Percentiles rank a stretch among this genome's conserved stretches.
These are phyloP conservation scores for Raphanus hybrid DNA, from an alignment of 441 rosid genomes.

Conservation along the genomic window DNA sequence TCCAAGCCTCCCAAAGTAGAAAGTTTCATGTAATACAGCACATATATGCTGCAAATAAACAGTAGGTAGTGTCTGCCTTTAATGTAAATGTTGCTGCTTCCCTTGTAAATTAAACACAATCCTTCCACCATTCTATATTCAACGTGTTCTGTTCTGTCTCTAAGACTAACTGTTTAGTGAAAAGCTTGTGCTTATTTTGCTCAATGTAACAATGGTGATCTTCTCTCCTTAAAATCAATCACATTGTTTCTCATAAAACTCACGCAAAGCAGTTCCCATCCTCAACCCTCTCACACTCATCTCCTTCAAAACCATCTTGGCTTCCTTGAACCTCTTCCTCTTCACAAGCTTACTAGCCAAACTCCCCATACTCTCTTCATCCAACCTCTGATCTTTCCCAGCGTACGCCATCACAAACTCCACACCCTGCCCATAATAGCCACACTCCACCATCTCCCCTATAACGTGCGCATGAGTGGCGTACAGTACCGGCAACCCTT, in stretches of 20 bases:
- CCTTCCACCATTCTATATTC: conserved; percentile 20
- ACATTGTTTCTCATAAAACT: conserved; percentile 34
- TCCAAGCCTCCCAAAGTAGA: conserved; percentile 2
- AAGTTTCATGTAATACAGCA: neutral
- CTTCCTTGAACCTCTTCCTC: conserved; percentile 47
- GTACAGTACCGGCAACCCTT: conserved; percentile 51
- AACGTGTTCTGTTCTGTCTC: neutral
- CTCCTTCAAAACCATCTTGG: conserved; percentile 56
- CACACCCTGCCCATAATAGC: conserved; percentile 52
- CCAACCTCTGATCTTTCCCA: conserved; percentile 55
- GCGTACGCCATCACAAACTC: conserved; percentile 60
- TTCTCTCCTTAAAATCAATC: conserved; percentile 2
- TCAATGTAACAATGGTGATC: conserved; percentile 1
- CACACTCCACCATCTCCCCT: conserved; percentile 46
- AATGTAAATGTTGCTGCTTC: conserved; percentile 25
- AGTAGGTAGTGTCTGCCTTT: neutral
- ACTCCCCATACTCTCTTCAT: conserved; percentile 55
- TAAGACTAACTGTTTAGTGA: neutral
- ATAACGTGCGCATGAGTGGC: conserved; percentile 64
- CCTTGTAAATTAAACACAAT: conserved; percentile 33
- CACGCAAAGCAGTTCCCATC: conserved; percentile 52
- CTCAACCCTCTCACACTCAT: conserved; percentile 55
- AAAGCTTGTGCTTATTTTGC: neutral
- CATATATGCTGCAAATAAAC: conserved; percentile 25
- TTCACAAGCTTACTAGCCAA: conserved; percentile 57